Evolutionary conservation across 768 basidiomycete genomes (phyloP).

Genomic region (Boletus speciosus): DNA sequence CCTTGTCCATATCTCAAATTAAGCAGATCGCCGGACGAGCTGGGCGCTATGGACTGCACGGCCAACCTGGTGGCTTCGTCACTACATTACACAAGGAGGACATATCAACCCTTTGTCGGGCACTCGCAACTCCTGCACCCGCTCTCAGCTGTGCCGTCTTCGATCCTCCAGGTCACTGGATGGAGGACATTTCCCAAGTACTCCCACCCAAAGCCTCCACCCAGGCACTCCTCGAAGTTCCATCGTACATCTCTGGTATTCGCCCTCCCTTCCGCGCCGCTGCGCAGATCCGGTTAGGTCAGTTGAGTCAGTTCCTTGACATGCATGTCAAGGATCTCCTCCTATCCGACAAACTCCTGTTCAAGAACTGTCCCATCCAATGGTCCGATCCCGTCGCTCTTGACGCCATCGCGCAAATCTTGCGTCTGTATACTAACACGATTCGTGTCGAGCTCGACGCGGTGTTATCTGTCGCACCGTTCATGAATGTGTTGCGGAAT

Average conservation of each 20-base stretch:
- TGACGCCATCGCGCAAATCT: constrained; percentile 17
- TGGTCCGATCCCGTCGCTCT: constrained; percentile 23
- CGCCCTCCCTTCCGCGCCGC: constrained; percentile 43
- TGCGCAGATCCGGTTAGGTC: constrained; percentile 19
- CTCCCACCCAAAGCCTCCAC: constrained; percentile 45
- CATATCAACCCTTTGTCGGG: constrained; percentile 53
- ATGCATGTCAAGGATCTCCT: constrained; percentile 35
- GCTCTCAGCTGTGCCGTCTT: constrained; percentile 55
- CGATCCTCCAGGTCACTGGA: constrained; percentile 24
- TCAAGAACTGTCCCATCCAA: constrained; percentile 35
- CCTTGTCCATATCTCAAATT: constrained; percentile 68
- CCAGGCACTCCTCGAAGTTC: constrained; percentile 45
- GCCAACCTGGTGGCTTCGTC: constrained; percentile 56
- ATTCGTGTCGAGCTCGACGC: constrained; percentile 23
- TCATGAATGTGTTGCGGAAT: constrained; percentile 15
- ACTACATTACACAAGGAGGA: constrained; percentile 69
- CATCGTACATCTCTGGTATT: constrained; percentile 44
- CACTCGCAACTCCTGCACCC: constrained; percentile 50
- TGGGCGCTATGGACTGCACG: constrained; percentile 78
- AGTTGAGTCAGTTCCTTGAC: constrained; percentile 45
- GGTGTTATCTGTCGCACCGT: constrained; percentile 20
- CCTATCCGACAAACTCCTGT: constrained; percentile 41
- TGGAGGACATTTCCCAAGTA: constrained; percentile 30
- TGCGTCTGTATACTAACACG: constrained; percentile 34
- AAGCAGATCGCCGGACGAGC: constrained; percentile 96